A percentile compares a stretch with the other conserved stretches of the same genome.
These are phyloP conservation scores for Rubus idaeus DNA, from an alignment of 306 rosid species.

Conservation along the genomic window DNA sequence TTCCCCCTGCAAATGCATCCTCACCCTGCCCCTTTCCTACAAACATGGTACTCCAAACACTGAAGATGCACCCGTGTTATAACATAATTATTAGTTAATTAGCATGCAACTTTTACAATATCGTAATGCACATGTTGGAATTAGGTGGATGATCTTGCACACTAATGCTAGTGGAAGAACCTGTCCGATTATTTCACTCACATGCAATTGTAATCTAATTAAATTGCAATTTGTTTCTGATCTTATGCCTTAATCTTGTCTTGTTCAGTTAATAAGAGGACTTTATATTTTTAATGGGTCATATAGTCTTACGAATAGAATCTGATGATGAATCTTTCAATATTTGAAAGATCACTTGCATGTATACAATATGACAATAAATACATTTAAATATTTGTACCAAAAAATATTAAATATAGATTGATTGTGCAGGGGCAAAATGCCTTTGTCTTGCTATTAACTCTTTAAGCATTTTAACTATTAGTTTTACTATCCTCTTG, in stretches of 20 bases:
- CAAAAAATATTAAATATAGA: neutral
- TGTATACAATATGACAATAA: neutral
- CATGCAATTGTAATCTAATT: neutral
- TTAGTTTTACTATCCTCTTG: neutral
- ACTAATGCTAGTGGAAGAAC: neutral
- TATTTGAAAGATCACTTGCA: neutral
- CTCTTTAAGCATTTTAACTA: neutral
- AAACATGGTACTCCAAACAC: too few relatives aligned
- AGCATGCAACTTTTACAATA: neutral
- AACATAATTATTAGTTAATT: neutral
- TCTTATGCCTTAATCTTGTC: constrained; percentile 17
- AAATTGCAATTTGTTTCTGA: neutral
- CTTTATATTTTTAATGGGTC: neutral
- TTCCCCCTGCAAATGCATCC: too few relatives aligned
- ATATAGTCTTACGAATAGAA: neutral
- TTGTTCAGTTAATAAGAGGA: neutral
- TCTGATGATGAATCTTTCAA: neutral
- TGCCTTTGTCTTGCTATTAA: too few relatives aligned
- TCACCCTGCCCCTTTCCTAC: too few relatives aligned
- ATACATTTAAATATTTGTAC: neutral
- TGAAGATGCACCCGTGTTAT: too few relatives aligned
- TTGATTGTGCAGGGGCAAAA: neutral
- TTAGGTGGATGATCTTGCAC: constrained; percentile 16
- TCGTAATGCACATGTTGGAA: constrained; percentile 15
- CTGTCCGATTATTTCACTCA: constrained; percentile 11